phyloP scores from a whole-genome alignment of 1,139 yeast species.

The Saccharomycopsis phalli region DNA sequence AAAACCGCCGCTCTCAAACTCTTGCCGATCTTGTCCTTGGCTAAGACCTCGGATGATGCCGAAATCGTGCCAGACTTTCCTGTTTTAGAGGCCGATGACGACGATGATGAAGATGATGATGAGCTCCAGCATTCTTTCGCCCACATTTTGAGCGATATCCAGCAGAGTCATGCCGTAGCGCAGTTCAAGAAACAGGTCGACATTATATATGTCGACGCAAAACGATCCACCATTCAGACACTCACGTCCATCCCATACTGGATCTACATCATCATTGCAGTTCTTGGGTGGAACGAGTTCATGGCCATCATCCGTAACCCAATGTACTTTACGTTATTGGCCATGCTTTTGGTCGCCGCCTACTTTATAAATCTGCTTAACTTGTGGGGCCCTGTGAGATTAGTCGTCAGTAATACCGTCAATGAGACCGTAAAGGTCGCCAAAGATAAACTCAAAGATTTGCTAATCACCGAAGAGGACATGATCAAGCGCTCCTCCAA shows the following conservation, averaged over 20 bases:
- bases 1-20: conserved; percentile 46
- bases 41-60: conserved; percentile 43
- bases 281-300: conserved; percentile 94
- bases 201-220: conserved; percentile 76
- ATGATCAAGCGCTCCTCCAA: not conserved
- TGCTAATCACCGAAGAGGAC: conserved; percentile 26
- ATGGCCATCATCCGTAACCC: conserved; percentile 85
- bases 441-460: conserved; percentile 49
- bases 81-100: conserved; percentile 26
- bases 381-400: conserved; percentile 66
- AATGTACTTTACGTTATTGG: conserved; percentile 48
- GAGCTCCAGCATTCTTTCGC: conserved; percentile 36
- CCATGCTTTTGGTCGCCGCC: conserved; percentile 49
- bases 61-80: conserved; percentile 52
- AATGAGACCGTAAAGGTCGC: conserved; percentile 49
- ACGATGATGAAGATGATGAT: conserved; percentile 27
- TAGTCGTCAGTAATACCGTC: conserved; percentile 47
- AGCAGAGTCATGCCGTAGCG: conserved; percentile 46
- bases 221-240: conserved; percentile 61
- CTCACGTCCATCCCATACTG: conserved; percentile 77
- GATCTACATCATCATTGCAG: conserved; percentile 60
- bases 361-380: conserved; percentile 65
- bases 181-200: conserved; percentile 74
- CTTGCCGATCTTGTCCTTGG: conserved; percentile 52
- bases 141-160: conserved; percentile 48